phyloP scores from a whole-genome alignment of 495 filamentous ascomycete species.

The Neurospora africana region DNA sequence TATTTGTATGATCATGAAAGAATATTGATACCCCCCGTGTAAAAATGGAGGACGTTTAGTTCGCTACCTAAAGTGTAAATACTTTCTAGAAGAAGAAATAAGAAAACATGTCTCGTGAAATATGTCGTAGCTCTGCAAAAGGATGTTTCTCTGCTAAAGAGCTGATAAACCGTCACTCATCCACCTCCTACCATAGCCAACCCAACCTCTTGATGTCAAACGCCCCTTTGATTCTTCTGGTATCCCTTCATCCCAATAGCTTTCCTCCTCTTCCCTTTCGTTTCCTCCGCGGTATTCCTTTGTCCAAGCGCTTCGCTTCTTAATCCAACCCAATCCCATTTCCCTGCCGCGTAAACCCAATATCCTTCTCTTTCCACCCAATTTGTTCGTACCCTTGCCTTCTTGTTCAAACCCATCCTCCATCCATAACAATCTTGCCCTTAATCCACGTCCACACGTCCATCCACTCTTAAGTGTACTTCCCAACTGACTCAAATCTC shows the following conservation, averaged over 20 bases:
- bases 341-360: not conserved
- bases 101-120: not conserved
- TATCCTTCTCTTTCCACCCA: not conserved
- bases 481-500: constrained; percentile 22
- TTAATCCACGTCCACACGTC: not conserved
- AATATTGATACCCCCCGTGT: not conserved
- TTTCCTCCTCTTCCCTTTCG: not conserved
- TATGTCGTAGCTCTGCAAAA: not conserved
- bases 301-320: not conserved
- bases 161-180: not conserved
- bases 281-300: not conserved
- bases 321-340: not conserved
- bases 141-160: not conserved
- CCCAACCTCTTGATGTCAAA: not conserved
- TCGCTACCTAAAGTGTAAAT: not conserved
- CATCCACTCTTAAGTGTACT: not conserved
- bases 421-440: not conserved
- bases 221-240: not conserved
- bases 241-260: not conserved
- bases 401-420: not conserved
- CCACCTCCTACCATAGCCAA: not conserved
- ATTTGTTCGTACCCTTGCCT: no score
- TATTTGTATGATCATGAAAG: not conserved
- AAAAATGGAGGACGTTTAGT: not conserved
- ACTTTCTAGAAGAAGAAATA: not conserved